phyloP scores from a whole-genome alignment of 2,329 filamentous ascomycete species.

The Fusarium sp. region DNA sequence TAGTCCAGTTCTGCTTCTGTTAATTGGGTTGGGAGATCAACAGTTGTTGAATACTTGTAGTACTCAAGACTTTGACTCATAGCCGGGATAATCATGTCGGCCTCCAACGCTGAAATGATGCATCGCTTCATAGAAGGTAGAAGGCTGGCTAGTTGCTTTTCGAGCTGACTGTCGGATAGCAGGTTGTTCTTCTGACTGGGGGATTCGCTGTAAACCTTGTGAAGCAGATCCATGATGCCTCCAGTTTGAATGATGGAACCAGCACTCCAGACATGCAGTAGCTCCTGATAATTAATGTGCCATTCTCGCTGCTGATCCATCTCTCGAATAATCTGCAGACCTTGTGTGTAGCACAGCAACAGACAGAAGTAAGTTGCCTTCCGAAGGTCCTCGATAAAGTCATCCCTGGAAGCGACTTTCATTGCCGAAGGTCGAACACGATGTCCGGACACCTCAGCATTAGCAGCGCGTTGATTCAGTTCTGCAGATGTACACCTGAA shows the following conservation, averaged over 20 bases:
- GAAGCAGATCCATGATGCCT: background rate
- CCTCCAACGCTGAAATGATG: background rate
- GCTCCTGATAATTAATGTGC: background rate
- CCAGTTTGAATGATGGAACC: background rate
- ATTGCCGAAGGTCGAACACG: background rate
- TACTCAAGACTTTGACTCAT: constrained; percentile 10
- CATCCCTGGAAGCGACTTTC: background rate
- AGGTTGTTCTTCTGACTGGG: background rate
- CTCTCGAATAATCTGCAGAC: background rate
- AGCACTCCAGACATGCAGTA: background rate
- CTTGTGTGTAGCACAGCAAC: background rate
- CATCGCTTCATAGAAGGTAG: background rate
- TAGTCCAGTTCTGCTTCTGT: background rate
- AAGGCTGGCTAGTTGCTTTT: background rate
- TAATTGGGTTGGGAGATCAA: background rate
- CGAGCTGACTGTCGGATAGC: background rate
- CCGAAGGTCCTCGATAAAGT: background rate
- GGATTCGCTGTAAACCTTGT: background rate
- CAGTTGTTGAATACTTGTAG: background rate
- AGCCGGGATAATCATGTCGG: background rate
- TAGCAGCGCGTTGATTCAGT: background rate
- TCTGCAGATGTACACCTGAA: background rate
- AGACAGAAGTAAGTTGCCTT: background rate
- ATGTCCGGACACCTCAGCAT: background rate
- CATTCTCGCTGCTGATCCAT: constrained; percentile 6